Conservation (phyloP, 1,139 yeast genomes). For the Scheffersomyces stambukii region DNA sequence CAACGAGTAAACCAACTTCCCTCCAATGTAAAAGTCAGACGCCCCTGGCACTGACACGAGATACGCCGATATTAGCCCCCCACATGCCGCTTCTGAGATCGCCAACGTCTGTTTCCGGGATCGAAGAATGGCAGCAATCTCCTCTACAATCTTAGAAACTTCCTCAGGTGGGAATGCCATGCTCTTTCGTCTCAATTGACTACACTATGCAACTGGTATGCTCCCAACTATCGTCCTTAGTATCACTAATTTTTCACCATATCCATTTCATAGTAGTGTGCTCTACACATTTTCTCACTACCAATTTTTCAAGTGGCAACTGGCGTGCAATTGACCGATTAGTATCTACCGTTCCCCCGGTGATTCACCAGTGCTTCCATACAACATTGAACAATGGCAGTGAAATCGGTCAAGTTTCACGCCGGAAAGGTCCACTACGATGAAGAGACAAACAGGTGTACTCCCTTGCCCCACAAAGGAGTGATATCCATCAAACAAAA, state of each 20-base stretch:
- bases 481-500: constrained; percentile 60
- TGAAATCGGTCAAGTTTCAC: constrained; percentile 49
- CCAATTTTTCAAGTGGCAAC: no score
- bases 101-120: constrained; percentile 61
- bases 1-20: constrained; percentile 73
- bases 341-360: no score
- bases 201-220: no score
- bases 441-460: constrained; percentile 64
- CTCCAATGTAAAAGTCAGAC: constrained; percentile 77
- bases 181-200: neutral
- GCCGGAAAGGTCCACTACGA: constrained; percentile 84
- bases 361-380: no score
- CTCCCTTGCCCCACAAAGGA: constrained; percentile 78
- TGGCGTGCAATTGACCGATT: no score
- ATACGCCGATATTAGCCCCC: constrained; percentile 79
- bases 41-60: constrained; percentile 84
- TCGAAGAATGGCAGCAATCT: constrained; percentile 55
- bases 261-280: no score
- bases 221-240: no score
- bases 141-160: constrained; percentile 43
- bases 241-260: no score
- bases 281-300: no score
- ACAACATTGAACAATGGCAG: no score
- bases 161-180: constrained; percentile 63
- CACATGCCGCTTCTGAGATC: constrained; percentile 86